These are phyloP conservation scores for Wickerhamiella musiphila DNA, from an alignment of 805 yeast species.

Conservation along the genomic window DNA sequence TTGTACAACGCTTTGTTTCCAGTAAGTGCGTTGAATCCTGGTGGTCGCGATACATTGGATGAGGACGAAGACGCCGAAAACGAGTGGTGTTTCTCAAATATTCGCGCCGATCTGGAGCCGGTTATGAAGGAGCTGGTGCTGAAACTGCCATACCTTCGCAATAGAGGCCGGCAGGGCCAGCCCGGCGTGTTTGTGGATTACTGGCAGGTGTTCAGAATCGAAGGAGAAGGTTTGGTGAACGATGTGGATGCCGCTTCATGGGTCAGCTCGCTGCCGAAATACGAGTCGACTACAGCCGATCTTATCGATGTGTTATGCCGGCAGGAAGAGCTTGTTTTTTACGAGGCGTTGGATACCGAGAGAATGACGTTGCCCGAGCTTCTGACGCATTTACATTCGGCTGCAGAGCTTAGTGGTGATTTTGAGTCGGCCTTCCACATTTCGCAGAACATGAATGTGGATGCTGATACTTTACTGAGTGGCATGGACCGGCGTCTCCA, in stretches of 20 bases:
- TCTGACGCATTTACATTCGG: neutral
- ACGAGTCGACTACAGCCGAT: slow-evolving; percentile 1
- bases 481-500: neutral
- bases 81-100: slow-evolving; percentile 21
- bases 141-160: slow-evolving; percentile 12
- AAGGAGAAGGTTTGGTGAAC: slow-evolving; percentile 16
- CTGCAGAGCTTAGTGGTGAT: slow-evolving; percentile 1
- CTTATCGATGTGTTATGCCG: no score
- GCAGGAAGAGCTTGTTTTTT: no score
- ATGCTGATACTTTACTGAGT: neutral
- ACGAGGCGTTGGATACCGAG: neutral
- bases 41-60: slow-evolving; percentile 3
- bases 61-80: neutral
- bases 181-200: slow-evolving; percentile 12
- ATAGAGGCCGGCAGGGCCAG: slow-evolving; percentile 12
- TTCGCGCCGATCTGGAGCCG: slow-evolving; percentile 20
- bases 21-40: slow-evolving; percentile 7
- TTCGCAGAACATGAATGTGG: neutral
- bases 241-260: slow-evolving; percentile 13
- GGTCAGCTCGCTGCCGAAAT: neutral
- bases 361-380: neutral
- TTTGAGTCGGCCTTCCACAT: neutral
- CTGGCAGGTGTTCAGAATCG: slow-evolving; percentile 22
- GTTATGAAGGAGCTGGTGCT: slow-evolving; percentile 17
- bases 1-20: slow-evolving; percentile 17